A percentile compares a stretch with the other conserved stretches of the same genome.
Evolutionary conservation across 805 yeast genomes (phyloP).

Genomic region (Myxozyma neotropica): DNA sequence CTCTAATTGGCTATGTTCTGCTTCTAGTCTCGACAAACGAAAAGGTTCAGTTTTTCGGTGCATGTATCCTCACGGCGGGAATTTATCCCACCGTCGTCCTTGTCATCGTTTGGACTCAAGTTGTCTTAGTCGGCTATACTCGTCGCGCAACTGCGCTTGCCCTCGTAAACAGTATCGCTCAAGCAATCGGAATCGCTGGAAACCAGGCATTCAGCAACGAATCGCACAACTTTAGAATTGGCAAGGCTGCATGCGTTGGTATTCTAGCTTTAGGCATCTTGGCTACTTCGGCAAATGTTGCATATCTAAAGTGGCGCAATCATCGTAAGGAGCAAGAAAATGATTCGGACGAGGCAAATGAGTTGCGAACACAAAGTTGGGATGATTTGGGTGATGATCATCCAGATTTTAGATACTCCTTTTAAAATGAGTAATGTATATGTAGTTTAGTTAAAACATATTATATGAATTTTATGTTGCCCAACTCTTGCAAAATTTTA

Average conservation of each 20-base stretch:
- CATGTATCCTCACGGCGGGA: conserved; percentile 53
- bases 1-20: conserved; percentile 59
- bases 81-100: conserved; percentile 10
- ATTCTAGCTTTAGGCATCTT: conserved; percentile 54
- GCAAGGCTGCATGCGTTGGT: conserved; percentile 71
- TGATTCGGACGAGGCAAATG: background rate
- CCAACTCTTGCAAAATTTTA: background rate
- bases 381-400: conserved; percentile 17
- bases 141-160: conserved; percentile 71
- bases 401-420: conserved; percentile 11
- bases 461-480: too few relatives aligned
- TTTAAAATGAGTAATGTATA: background rate
- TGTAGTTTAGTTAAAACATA: too few relatives aligned
- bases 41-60: conserved; percentile 56
- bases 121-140: conserved; percentile 59
- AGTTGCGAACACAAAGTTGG: background rate
- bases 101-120: conserved; percentile 12
- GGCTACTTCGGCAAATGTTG: background rate
- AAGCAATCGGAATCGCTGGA: conserved; percentile 60
- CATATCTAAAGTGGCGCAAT: conserved; percentile 6
- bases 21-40: conserved; percentile 50
- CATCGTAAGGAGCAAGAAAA: background rate
- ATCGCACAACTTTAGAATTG: conserved; percentile 53
- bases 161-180: conserved; percentile 60
- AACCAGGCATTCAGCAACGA: conserved; percentile 45